Conservation (phyloP, 768 basidiomycete species). For the Infundibulicybe gibba region DNA sequence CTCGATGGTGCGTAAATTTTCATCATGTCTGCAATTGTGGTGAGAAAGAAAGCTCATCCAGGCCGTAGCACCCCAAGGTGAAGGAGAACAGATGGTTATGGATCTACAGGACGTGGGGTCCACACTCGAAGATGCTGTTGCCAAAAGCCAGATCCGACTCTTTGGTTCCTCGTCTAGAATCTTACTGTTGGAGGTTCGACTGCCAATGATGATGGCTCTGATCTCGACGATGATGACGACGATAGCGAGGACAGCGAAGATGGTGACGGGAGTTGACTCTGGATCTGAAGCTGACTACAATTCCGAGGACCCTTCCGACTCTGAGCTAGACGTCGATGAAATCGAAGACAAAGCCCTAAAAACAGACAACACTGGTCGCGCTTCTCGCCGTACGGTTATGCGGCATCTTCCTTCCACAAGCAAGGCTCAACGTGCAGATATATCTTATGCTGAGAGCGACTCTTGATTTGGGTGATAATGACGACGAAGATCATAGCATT, state of each 20-base stretch:
- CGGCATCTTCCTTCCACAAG: constrained; percentile 34
- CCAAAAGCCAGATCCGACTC: constrained; percentile 76
- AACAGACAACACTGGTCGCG: constrained; percentile 50
- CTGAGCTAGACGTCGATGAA: constrained; percentile 14
- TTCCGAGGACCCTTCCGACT: constrained; percentile 5
- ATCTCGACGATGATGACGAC: constrained; percentile 26
- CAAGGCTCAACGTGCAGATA: constrained; percentile 33
- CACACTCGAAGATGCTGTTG: constrained; percentile 83
- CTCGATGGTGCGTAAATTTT: constrained; percentile 44
- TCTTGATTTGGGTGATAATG: constrained; percentile 62
- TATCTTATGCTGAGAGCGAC: constrained; percentile 77
- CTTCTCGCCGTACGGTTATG: constrained; percentile 38
- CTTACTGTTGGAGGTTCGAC: constrained; percentile 60
- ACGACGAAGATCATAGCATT: constrained; percentile 26
- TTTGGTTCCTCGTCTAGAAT: constrained; percentile 78
- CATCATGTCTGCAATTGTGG: constrained; percentile 22
- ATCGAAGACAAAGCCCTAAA: constrained; percentile 13
- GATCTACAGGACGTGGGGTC: constrained; percentile 82
- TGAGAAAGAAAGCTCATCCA: constrained; percentile 2
- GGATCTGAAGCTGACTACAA: constrained; percentile 12
- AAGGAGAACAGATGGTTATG: constrained; percentile 98
- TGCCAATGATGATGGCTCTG: constrained; percentile 35
- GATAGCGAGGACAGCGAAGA: constrained; percentile 56
- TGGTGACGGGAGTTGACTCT: constrained; percentile 79
- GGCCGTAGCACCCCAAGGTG: constrained; percentile 69